Percentiles rank a stretch among this genome's conserved stretches.
Conservation (phyloP, 331 rosid genomes). For the Acacia concinna region DNA sequence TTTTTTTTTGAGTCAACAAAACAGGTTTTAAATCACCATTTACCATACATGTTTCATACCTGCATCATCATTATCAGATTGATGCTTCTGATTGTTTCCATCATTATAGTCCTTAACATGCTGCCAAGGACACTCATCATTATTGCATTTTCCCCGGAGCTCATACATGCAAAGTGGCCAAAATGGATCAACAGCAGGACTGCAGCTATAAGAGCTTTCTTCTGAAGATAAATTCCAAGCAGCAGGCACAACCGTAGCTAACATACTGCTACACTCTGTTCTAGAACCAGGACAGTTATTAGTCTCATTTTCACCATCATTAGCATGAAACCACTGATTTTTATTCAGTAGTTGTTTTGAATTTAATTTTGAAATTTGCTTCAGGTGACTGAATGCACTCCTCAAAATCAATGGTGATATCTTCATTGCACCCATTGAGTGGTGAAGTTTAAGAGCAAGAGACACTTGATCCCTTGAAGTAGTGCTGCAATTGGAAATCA, state of each 20-base stretch:
- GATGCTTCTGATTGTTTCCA: conserved; percentile 39
- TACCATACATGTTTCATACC: conserved; percentile 50
- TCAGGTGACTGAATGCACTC: conserved; percentile 71
- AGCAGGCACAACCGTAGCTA: conserved; percentile 37
- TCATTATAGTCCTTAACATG: conserved; percentile 66
- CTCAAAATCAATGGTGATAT: conserved; percentile 49
- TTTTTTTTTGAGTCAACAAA: background rate
- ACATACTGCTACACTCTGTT: conserved; percentile 37
- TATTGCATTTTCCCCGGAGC: conserved; percentile 99
- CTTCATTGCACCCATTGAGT: conserved; percentile 31
- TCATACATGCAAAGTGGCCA: conserved; percentile 98
- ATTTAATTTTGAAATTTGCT: conserved; percentile 39
- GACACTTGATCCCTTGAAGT: conserved; percentile 46
- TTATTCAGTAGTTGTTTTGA: conserved; percentile 38
- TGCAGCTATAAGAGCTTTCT: conserved; percentile 66
- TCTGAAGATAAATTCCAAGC: conserved; percentile 43
- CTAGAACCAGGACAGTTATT: conserved; percentile 37
- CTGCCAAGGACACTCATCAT: conserved; percentile 98
- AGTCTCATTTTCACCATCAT: conserved; percentile 37
- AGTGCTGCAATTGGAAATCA: conserved; percentile 36
- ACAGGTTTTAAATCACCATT: conserved; percentile 20
- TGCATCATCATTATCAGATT: conserved; percentile 43
- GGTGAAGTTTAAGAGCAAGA: conserved; percentile 39
- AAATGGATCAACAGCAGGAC: conserved; percentile 68
- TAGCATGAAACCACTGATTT: conserved; percentile 31